Conservation (phyloP, 768 basidiomycete species). For the Boletus reticuloceps region DNA sequence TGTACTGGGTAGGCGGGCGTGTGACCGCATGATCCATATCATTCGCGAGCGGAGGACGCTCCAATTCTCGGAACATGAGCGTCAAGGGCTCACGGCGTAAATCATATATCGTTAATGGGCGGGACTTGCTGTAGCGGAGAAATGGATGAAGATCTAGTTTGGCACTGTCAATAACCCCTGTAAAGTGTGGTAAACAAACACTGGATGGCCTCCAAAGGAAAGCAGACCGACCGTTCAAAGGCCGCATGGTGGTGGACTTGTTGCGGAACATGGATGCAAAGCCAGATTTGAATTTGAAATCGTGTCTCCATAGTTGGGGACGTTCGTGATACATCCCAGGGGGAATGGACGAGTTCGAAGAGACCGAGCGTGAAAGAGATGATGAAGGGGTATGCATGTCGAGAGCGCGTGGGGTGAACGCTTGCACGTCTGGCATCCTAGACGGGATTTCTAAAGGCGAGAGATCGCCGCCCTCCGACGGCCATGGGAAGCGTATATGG, state of each 20-base stretch:
- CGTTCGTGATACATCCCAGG: slow-evolving; percentile 17
- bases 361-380: slow-evolving; percentile 16
- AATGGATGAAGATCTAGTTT: slow-evolving; percentile 23
- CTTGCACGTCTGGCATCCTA: slow-evolving; percentile 17
- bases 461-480: slow-evolving; percentile 15
- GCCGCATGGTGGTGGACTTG: slow-evolving; percentile 11
- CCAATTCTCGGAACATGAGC: slow-evolving; percentile 45
- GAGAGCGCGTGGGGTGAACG: slow-evolving; percentile 13
- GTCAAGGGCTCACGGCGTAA: slow-evolving; percentile 42
- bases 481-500: slow-evolving; percentile 13
- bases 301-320: slow-evolving; percentile 29
- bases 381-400: slow-evolving; percentile 28
- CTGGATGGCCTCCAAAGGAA: background rate
- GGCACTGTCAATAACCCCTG: slow-evolving; percentile 26
- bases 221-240: slow-evolving; percentile 17
- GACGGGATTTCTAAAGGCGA: slow-evolving; percentile 19
- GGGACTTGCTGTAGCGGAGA: slow-evolving; percentile 22
- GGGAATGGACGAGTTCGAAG: slow-evolving; percentile 11
- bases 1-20: slow-evolving; percentile 44
- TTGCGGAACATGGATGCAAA: slow-evolving; percentile 30
- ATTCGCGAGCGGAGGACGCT: slow-evolving; percentile 40
- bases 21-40: slow-evolving; percentile 58
- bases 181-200: background rate
- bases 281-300: slow-evolving; percentile 32
- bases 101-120: slow-evolving; percentile 47